Base-by-base conservation (phyloP, 768 basidiomycete genomes). In the Naganishia kalamii region DNA sequence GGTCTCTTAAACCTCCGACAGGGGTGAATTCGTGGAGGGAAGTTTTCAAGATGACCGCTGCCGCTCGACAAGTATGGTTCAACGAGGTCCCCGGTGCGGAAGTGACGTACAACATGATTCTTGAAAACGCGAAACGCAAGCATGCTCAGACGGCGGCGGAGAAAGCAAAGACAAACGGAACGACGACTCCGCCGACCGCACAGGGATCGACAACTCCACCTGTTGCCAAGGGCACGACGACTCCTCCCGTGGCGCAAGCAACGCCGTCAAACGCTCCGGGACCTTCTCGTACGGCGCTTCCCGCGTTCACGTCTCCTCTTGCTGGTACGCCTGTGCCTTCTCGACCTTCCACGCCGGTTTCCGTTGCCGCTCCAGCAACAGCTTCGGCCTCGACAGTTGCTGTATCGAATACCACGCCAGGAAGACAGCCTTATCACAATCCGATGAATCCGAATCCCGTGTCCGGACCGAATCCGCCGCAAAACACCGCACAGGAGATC, bases 101-200 rank as follows among this genome's bases (percentile, higher is more conserved):
- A 27, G 12, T 35, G 54, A 57, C 54, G 3, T 57, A 32, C 23
- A 57, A 35, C 32, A 57, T 57, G 54, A 57, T 57, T 15, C 37
- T 57, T 25, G 54, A 57, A 37, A 57, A 57, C 27, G 54, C 54
- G 12, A 57, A 57, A 37, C 54, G 54, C 35, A 57, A 57, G 27
- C 54, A 57, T 40, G 37, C 54, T 10, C 35, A 40, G 13, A 23
- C 35, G 4, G 37, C 37, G 13, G 54, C 54, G 35, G 54, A 57
- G 11, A 57, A 57, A 35, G 54, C 54, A 35, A 57, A 40, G 40
- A 21, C 33, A 10, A 13, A 33, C 27, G 27, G 54, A 33, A 40
- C 21, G n/a, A 21, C n/a, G 54, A 25, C 25, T 13, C n/a, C 33
- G 10, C 32, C 43, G 12, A 35, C 13, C 23, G 30, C 19, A 37